These are phyloP conservation scores for Niebla homalea DNA, from an alignment of 495 filamentous ascomycete species.

Conservation along the genomic window DNA sequence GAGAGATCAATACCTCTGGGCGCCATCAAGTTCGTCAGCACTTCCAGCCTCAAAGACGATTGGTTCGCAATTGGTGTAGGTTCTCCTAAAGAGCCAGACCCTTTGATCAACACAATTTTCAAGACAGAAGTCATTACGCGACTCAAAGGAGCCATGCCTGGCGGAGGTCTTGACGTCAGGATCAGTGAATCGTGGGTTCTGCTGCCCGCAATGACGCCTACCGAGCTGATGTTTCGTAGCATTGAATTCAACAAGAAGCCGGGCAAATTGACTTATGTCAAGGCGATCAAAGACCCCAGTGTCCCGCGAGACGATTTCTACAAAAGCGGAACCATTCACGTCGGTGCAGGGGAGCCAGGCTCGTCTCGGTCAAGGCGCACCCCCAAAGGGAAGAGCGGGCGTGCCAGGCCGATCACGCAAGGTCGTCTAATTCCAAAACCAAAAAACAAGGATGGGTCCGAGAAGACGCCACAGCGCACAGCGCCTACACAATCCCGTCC, in stretches of 20 bases:
- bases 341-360: conserved; percentile 67
- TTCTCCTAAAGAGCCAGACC: conserved; percentile 79
- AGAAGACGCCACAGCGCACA: not conserved
- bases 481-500: not conserved
- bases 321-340: conserved; percentile 87
- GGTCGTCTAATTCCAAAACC: conserved; percentile 5
- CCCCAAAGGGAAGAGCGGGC: conserved; percentile 69
- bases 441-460: too few species aligned
- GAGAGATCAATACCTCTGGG: conserved; percentile 74
- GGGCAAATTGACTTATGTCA: conserved; percentile 74
- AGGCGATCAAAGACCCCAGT: conserved; percentile 74
- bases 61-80: conserved; percentile 92
- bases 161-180: conserved; percentile 59
- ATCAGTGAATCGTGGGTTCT: conserved; percentile 50
- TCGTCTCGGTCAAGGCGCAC: conserved; percentile 74
- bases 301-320: conserved; percentile 66
- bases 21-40: conserved; percentile 71
- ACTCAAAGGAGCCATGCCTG: conserved; percentile 59
- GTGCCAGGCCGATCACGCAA: conserved; percentile 71
- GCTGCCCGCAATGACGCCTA: too few species aligned
- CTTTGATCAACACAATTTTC: conserved; percentile 78
- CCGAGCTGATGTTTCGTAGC: conserved; percentile 15
- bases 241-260: conserved; percentile 99
- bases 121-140: conserved; percentile 98
- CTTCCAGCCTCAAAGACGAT: conserved; percentile 74